Conservation (phyloP, 2,329 filamentous ascomycete genomes). For the Botrytis pseudocinerea region DNA sequence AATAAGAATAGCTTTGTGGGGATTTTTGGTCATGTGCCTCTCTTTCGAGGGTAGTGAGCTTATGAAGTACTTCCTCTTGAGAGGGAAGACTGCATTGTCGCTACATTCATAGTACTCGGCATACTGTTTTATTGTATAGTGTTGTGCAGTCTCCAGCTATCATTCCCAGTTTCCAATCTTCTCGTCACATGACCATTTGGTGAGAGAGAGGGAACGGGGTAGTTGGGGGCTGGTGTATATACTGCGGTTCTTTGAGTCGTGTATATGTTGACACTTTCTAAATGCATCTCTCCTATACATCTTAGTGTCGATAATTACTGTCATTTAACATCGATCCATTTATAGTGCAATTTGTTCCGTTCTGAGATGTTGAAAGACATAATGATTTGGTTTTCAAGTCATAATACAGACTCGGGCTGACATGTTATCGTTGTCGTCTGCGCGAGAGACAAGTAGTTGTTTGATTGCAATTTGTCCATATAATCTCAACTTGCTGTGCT, state of each 20-base stretch:
- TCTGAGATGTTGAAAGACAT: not conserved
- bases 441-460: not conserved
- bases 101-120: no score
- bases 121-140: no score
- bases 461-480: not conserved
- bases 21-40: not conserved
- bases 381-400: not conserved
- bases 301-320: not conserved
- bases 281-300: not conserved
- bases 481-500: not conserved
- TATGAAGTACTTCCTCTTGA: not conserved
- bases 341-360: not conserved
- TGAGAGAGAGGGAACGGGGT: not conserved
- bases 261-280: not conserved
- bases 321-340: not conserved
- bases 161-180: not conserved
- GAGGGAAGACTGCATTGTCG: not conserved
- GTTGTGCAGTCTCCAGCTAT: not conserved
- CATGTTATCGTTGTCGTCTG: not conserved
- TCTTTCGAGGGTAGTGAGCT: not conserved
- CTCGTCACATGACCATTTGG: not conserved
- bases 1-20: no score
- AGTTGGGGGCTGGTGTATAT: not conserved
- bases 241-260: not conserved
- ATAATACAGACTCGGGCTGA: not conserved